phyloP scores from a whole-genome alignment of 2,329 filamentous ascomycete species.

The Botrytis cinerea region DNA sequence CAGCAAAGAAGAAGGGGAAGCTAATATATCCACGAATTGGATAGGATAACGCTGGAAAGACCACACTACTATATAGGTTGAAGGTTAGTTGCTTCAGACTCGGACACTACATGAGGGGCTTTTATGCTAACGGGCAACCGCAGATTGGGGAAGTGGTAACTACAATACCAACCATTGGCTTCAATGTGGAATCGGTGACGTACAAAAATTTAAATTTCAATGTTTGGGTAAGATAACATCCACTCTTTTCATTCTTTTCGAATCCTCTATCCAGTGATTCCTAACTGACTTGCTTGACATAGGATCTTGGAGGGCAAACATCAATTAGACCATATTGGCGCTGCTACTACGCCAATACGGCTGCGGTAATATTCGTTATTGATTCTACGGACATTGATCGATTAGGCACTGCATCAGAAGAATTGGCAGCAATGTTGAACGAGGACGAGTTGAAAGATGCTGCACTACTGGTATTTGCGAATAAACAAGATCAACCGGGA shows the following conservation, averaged over 20 bases:
- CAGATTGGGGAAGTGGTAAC: conserved; percentile 98
- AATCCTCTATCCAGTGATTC: not conserved
- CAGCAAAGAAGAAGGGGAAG: conserved; percentile 14
- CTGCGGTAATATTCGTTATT: conserved; percentile 97
- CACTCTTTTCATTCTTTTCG: not conserved
- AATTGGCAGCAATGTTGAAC: conserved; percentile 91
- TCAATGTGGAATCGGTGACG: conserved; percentile 98
- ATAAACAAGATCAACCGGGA: conserved; percentile 98
- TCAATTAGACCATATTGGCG: conserved; percentile 98
- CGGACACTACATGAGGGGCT: not conserved
- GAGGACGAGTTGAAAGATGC: conserved; percentile 96
- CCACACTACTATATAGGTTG: conserved; percentile 90
- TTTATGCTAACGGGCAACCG: conserved; percentile 25
- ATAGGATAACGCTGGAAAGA: conserved; percentile 98
- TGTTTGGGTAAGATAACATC: conserved; percentile 73
- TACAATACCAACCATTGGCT: conserved; percentile 98
- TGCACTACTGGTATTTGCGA: conserved; percentile 90
- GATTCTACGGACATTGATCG: conserved; percentile 98
- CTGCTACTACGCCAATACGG: conserved; percentile 99
- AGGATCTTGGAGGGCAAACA: conserved; percentile 97
- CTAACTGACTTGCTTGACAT: conserved; percentile 22
- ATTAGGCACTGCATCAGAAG: conserved; percentile 87
- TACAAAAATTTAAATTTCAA: conserved; percentile 99
- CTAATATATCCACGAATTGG: conserved; percentile 20
- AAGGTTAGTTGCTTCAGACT: conserved; percentile 61